Base-by-base conservation (phyloP, 208 protist species). In the Leishmania turanica region DNA sequence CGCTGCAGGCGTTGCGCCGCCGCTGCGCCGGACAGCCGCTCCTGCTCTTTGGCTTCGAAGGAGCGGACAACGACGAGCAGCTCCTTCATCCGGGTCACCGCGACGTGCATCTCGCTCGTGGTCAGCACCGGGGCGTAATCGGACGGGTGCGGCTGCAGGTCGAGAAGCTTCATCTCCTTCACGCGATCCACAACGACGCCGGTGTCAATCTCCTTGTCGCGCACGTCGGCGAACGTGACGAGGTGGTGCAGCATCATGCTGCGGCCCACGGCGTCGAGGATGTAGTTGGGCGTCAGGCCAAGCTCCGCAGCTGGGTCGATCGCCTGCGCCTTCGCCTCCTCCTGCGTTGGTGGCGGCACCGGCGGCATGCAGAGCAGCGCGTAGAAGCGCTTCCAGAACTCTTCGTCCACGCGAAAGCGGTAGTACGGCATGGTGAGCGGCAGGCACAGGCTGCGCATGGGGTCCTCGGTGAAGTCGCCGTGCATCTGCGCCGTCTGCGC, bases 241-340 rank as follows among this genome's bases (percentile, higher is more conserved):
- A 97, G 84, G 80, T 97, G 93, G 78, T 97, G 93, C 72, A 97
- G 88, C 86, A 97, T 68, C 88, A 97, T 95, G 65, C 91, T 93
- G 47, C 93, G 90, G n/a, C 92, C 93, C 47, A 97, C 87, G 34
- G 93, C 93, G 77, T 97, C 93, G 64, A 95, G 83, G 40, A 96
- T 87, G 87, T 96, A 84, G 65, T 88, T 91, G 24, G 93, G 93
- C 19, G 89, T 95, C 27, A 93, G 84, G 1, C 89, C 91, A 37
- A 92, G 81, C 80, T 89, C 87, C 40, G 86, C 83, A 6, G 76
- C 86, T 3, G 83, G 86, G 71, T 95, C 87, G 8, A 60, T 66
- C 2, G 81, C 80, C 58, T 85, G 68, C 73, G 77, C 40, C 71
- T 81, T 84, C 49, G 42, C 31, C 75, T 83, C 88, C 21, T 80